phyloP scores from a whole-genome alignment of 192 early-diverging fungal genomes.

The Coemansia erecta region DNA sequence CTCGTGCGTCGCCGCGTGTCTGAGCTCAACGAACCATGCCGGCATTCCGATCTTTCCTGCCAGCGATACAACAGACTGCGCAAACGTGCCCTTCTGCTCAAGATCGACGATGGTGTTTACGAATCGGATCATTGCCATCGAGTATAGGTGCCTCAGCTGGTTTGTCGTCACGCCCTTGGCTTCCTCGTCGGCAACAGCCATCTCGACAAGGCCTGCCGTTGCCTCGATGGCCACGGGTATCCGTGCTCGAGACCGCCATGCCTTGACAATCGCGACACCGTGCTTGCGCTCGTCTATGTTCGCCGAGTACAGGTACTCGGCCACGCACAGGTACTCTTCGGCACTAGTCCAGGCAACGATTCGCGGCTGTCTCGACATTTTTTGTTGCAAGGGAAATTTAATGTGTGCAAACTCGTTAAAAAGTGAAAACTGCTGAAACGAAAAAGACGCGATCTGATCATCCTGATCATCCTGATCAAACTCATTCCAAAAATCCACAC shows the following conservation, averaged over 20 bases:
- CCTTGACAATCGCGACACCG: conserved; percentile 47
- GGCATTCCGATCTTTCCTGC: conserved; percentile 59
- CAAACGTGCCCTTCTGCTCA: conserved; percentile 55
- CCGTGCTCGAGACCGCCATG: conserved; percentile 41
- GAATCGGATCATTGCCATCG: conserved; percentile 55
- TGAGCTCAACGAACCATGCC: conserved; percentile 66
- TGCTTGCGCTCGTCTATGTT: conserved; percentile 27
- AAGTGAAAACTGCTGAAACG: too few relatives aligned
- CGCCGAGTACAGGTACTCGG: conserved; percentile 35
- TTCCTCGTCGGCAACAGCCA: conserved; percentile 28
- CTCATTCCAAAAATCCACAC: too few relatives aligned
- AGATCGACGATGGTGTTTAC: conserved; percentile 65
- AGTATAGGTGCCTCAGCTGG: conserved; percentile 39
- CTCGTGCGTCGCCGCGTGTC: conserved; percentile 67
- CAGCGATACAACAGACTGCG: conserved; percentile 54
- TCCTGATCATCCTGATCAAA: too few relatives aligned
- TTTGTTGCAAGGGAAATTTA: too few relatives aligned
- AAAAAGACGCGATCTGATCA: too few relatives aligned
- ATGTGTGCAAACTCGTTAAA: too few relatives aligned
- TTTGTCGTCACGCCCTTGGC: conserved; percentile 15
- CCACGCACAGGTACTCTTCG: conserved; percentile 41
- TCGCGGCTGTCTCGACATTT: conserved; percentile 33
- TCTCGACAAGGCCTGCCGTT: conserved; percentile 43
- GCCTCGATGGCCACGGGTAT: conserved; percentile 48
- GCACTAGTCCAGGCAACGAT: conserved; percentile 52